Percentiles rank a stretch among this genome's conserved stretches.
Conservation (phyloP, 441 rosid genomes). For the Jatropha podagrica region DNA sequence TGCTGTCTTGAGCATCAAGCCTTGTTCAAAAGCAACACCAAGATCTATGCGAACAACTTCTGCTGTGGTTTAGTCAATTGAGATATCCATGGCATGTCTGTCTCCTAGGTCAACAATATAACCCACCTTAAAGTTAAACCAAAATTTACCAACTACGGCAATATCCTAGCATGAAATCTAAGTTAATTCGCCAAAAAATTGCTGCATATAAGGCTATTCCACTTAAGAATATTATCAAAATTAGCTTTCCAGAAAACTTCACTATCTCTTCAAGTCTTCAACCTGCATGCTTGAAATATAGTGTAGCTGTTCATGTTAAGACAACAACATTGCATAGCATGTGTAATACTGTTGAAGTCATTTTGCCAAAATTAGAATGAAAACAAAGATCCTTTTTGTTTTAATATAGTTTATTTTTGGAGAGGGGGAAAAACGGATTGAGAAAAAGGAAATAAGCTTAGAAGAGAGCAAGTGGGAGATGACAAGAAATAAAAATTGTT, state of each 20-base stretch:
- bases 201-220: no score
- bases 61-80: slow-evolving; percentile 94
- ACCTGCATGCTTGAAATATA: neutral
- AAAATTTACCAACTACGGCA: slow-evolving; percentile 14
- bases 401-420: no score
- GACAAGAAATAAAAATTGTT: neutral
- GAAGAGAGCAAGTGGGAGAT: neutral
- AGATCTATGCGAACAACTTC: slow-evolving; percentile 99
- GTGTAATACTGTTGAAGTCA: neutral
- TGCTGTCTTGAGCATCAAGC: slow-evolving; percentile 97
- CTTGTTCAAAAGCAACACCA: slow-evolving; percentile 99
- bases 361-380: neutral
- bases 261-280: no score
- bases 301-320: no score
- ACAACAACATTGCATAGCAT: no score
- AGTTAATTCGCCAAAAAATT: neutral
- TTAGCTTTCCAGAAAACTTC: no score
- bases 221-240: no score
- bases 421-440: neutral
- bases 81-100: slow-evolving; percentile 90
- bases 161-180: neutral
- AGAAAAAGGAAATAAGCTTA: neutral
- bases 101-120: slow-evolving; percentile 99
- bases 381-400: no score
- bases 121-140: slow-evolving; percentile 64